Evolutionary conservation across 108 stramenopile species (phyloP).

Genomic region (Cyclostephanos invisitatus): DNA sequence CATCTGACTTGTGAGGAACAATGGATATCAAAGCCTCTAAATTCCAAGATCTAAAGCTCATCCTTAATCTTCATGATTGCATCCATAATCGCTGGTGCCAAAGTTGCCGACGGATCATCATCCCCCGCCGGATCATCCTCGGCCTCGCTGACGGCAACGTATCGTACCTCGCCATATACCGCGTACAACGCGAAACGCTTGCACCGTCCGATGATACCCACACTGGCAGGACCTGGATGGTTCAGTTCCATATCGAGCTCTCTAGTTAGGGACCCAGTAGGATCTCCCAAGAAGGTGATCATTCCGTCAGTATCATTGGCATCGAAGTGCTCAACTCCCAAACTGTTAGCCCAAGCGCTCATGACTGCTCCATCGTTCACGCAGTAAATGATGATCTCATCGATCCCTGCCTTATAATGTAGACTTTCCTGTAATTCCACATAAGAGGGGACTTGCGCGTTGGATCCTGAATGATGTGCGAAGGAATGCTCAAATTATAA

Average conservation of each 20-base stretch:
- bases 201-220: constrained; percentile 47
- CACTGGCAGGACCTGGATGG: constrained; percentile 44
- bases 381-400: constrained; percentile 52
- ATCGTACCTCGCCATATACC: constrained; percentile 39
- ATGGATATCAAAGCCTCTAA: neutral
- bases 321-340: constrained; percentile 20
- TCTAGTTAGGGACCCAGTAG: constrained; percentile 31
- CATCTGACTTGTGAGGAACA: constrained; percentile 1
- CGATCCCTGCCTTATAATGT: constrained; percentile 30
- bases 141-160: constrained; percentile 37
- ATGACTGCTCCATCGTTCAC: constrained; percentile 57
- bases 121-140: constrained; percentile 57
- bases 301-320: constrained; percentile 21
- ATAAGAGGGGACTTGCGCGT: constrained; percentile 41
- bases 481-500: constrained; percentile 5
- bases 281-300: constrained; percentile 46
- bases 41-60: constrained; percentile 26
- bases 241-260: constrained; percentile 48
- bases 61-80: constrained; percentile 40
- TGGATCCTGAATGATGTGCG: constrained; percentile 34
- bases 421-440: constrained; percentile 39
- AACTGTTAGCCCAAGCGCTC: constrained; percentile 46
- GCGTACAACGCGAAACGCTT: constrained; percentile 55
- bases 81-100: constrained; percentile 44
- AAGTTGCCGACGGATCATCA: constrained; percentile 38